Base-by-base conservation (phyloP, 1,139 yeast species). In the Torulaspora pretoriensis region DNA sequence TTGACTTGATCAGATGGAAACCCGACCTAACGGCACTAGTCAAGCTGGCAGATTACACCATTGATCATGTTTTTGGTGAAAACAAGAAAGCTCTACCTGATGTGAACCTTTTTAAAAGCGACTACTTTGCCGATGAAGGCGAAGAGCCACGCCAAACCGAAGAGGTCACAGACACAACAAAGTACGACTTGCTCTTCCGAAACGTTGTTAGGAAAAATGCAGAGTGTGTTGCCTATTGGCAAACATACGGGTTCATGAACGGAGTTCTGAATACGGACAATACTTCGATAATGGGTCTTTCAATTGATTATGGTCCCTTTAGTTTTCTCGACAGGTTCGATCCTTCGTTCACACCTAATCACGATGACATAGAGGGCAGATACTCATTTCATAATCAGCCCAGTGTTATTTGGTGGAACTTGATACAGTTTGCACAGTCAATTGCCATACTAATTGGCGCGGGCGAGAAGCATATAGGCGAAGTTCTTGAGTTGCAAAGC, bases 201-300 rank as follows among this genome's bases (percentile, higher is more conserved):
- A 92, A 86, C 56, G 78, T 83, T 4, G 78, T 84, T 1, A 68
- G 74, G 12, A 66, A 89, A 39, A 90, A 89, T 61, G 96, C 97
- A 0, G 65, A 69, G 35, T 76, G 88, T 22, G 82, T 88, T 1
- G 96, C 96, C 1, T 72, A 77, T 53, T 87, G 96, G 88, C 97
- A 92, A 63, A 76, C 83, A 0, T 90, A 89, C 64, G 97, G 97
- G 2, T 89, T 90, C 59, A 68, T 90, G 57, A 92, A 92, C 59
- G 98, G 98, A 5, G 98, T 92, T 2, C 70, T 92, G 48, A 92
- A 92, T 61, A 90, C 97, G 0, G 98, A 92, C 61, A 92, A 92
- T 61, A 88, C 96, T 0, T 87, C 96, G 0, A 73, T 92, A 6
- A 61, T 83, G 36, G 98, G 98, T 0, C 70, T 90, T 12, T 80